Evolutionary conservation across 2,329 filamentous ascomycete species (phyloP).

Genomic region (Fusarium xylarioides): DNA sequence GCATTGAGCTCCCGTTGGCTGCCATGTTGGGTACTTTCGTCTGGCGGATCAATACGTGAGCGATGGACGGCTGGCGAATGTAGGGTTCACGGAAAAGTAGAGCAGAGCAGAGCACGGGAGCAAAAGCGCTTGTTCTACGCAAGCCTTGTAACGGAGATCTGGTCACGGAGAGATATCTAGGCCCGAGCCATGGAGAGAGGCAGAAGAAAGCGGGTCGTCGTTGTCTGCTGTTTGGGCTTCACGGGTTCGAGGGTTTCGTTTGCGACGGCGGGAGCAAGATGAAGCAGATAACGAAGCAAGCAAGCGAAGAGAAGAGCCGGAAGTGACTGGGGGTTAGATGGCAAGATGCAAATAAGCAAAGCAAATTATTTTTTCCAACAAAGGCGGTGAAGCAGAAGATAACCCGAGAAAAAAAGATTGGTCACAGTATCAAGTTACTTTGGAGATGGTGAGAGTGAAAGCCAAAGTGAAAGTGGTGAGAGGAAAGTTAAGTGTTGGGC

Average conservation of each 20-base stretch:
- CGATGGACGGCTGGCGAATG: conserved; percentile 18
- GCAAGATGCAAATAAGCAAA: conserved; percentile 6
- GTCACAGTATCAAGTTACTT: conserved; percentile 20
- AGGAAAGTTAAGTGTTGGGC: conserved; percentile 33
- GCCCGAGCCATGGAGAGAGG: conserved; percentile 32
- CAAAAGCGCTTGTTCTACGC: conserved; percentile 32
- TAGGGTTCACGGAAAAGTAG: conserved; percentile 14
- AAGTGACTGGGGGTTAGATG: not conserved
- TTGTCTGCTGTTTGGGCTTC: conserved; percentile 17
- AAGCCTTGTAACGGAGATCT: conserved; percentile 25
- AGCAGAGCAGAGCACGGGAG: conserved; percentile 20
- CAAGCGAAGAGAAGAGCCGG: conserved; percentile 7
- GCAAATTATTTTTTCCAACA: conserved; percentile 1
- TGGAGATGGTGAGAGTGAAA: not conserved
- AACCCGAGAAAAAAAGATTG: conserved; percentile 8
- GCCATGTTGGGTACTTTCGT: conserved; percentile 46
- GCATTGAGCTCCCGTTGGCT: conserved; percentile 48
- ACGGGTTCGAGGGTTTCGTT: conserved; percentile 14
- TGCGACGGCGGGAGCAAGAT: conserved; percentile 24
- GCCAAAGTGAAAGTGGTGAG: conserved; percentile 16
- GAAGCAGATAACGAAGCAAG: conserved; percentile 12
- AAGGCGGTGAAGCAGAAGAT: conserved; percentile 11
- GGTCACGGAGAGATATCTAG: conserved; percentile 18
- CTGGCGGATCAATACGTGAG: conserved; percentile 9
- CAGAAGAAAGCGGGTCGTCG: not conserved